Conservation (phyloP, 129 eudicot species). For the Sambucus nigra region DNA sequence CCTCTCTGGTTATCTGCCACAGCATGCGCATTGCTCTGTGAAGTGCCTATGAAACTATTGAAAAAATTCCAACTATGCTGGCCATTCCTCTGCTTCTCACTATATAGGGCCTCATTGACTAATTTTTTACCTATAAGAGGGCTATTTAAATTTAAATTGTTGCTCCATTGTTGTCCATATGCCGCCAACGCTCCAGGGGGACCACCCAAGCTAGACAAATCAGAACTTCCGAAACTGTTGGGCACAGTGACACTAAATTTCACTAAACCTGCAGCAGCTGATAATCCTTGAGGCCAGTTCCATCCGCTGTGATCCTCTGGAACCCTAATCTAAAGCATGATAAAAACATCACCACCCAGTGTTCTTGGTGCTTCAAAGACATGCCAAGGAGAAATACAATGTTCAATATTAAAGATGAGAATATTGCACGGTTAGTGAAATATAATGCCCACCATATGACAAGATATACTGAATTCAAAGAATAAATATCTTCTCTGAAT, state of each 20-base stretch:
- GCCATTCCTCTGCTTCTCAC: conserved; percentile 12
- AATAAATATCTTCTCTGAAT: not conserved
- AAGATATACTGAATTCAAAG: not conserved
- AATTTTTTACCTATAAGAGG: conserved; percentile 13
- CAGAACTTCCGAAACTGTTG: conserved; percentile 17
- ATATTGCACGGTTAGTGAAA: not conserved
- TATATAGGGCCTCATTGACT: conserved; percentile 12
- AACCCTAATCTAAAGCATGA: conserved; percentile 67
- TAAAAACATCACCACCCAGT: conserved; percentile 54
- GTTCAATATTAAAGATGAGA: conserved; percentile 16
- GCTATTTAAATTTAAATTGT: conserved; percentile 16
- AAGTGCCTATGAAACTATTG: conserved; percentile 10
- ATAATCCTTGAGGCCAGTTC: conserved; percentile 71
- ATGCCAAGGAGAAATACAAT: conserved; percentile 37
- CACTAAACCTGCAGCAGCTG: conserved; percentile 27
- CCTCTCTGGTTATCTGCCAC: conserved; percentile 12
- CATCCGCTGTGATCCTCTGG: conserved; percentile 64
- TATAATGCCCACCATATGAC: not conserved
- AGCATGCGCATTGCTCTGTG: conserved; percentile 18
- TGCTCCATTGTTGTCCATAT: conserved; percentile 11
- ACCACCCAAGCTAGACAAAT: conserved; percentile 23
- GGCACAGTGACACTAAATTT: conserved; percentile 18
- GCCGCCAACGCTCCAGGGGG: conserved; percentile 22
- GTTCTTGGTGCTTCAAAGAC: conserved; percentile 44
- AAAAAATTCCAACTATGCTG: conserved; percentile 15